Base-by-base conservation (phyloP, 352 stramenopile genomes). In the Globisporangium megalacanthum region DNA sequence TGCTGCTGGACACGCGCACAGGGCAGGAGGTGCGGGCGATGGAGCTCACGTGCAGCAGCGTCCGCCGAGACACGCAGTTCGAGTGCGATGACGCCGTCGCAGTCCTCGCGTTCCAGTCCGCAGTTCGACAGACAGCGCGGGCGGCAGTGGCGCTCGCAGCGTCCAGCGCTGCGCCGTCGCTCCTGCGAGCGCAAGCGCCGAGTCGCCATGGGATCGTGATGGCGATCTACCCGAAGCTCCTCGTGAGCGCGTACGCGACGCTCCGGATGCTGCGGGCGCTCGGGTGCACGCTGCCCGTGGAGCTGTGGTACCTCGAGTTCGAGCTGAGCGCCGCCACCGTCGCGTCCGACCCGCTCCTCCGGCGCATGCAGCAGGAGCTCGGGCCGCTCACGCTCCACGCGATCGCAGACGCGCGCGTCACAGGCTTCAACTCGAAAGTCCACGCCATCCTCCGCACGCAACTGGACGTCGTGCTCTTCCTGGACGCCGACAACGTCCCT, bases 391-490 rank as follows among this genome's bases (percentile, higher is more conserved):
- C 44, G 0, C 39, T 29, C 2, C 25, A 29, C 25, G 25, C 68
- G 13, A 88, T 89, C 44, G 58, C 71, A 17, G 75, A 88, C 55
- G 56, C 58, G 15, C 65, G 49, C 11, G 66, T 81, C 44, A 67
- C 56, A 6, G 73, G 73, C 4, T 91, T 88, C 58, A 71, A 64
- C 31, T 85, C 72, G 52, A 90, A 92, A 64, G 79, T 87, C 37
- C 73, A 88, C 54, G 77, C 76, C 36, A 77, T 92, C 33, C 70
- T 77, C 51, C 64, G 89, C 62, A 81, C 69, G 53, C 57, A 66
- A 17, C 89, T 89, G 42, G 75, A 83, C 39, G 77, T 83, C 29
- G 76, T 91, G 36, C 55, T 92, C n/a, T 88, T 89, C 47, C 63
- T 92, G 25, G 83, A 90, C 22, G 73, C 78, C 7, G 80, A 89